Conservation (phyloP, 2,329 filamentous ascomycete species). For the Dactylonectria macrodidyma region DNA sequence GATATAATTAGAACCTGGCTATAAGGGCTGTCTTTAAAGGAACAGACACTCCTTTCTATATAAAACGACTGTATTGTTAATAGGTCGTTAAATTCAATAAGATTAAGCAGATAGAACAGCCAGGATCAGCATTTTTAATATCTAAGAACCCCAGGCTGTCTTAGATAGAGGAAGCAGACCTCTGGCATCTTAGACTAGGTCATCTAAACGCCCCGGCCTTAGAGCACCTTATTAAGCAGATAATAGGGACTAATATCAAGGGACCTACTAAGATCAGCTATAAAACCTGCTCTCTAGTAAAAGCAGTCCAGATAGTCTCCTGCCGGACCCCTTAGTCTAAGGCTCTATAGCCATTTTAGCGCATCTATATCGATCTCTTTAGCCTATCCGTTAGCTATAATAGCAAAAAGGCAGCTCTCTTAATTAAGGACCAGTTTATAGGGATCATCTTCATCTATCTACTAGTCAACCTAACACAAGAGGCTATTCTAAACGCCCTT, state of each 20-base stretch:
- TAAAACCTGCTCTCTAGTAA: not conserved
- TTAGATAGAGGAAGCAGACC: too few relatives aligned
- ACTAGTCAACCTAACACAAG: not conserved
- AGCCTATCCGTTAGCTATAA: constrained; percentile 15
- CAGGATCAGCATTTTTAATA: not conserved
- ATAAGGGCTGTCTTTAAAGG: constrained; percentile 11
- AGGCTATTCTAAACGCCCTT: constrained; percentile 2
- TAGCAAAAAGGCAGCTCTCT: not conserved
- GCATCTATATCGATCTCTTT: not conserved
- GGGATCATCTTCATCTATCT: constrained; percentile 2
- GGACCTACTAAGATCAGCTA: constrained; percentile 2
- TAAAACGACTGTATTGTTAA: not conserved
- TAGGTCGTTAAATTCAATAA: constrained; percentile 11
- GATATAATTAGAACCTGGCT: constrained; percentile 16
- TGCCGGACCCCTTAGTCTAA: not conserved
- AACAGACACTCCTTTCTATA: constrained; percentile 1
- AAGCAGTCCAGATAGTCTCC: not conserved
- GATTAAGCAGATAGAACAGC: not conserved
- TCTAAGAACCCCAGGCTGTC: not conserved
- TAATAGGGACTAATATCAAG: not conserved
- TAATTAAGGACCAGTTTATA: constrained; percentile 16
- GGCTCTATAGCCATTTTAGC: not conserved
- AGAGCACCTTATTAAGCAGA: not conserved
- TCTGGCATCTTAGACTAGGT: not conserved
- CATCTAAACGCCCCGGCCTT: not conserved